Conservation (phyloP, 352 stramenopile genomes). For the Aphanomyces stellatus region DNA sequence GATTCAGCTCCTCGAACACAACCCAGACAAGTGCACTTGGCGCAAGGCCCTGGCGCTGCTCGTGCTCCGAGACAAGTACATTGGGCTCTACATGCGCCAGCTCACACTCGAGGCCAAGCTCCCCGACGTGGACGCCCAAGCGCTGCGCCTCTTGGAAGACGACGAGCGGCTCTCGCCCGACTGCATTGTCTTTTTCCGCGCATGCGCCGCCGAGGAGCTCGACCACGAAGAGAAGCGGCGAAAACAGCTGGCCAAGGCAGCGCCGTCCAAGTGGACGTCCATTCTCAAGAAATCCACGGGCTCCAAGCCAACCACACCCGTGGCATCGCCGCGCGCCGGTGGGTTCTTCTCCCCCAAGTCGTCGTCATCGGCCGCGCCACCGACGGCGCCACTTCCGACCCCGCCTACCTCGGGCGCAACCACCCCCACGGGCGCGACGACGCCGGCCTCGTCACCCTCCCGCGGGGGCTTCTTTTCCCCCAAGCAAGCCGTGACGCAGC, state of each 20-base stretch:
- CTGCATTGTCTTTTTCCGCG: conserved; percentile 72
- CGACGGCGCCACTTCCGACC: no score
- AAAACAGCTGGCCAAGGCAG: conserved; percentile 1
- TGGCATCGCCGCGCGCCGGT: not conserved
- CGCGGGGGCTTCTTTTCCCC: not conserved
- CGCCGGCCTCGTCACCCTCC: not conserved
- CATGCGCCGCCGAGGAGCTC: conserved; percentile 53
- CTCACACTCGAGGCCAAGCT: conserved; percentile 54
- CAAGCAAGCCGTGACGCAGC: not conserved
- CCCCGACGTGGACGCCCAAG: conserved; percentile 29
- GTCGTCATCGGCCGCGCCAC: no score
- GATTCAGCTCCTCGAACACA: conserved; percentile 27
- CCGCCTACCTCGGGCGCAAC: no score
- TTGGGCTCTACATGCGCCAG: conserved; percentile 62
- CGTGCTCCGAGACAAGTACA: conserved; percentile 51
- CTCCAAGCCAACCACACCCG: not conserved
- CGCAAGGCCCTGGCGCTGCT: not conserved
- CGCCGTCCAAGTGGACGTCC: not conserved
- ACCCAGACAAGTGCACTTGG: not conserved
- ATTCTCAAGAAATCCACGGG: conserved; percentile 2
- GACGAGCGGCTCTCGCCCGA: conserved; percentile 43
- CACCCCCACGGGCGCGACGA: no score
- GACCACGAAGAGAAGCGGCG: conserved; percentile 55
- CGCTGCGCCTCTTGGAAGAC: conserved; percentile 62
- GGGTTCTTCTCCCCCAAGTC: conserved; percentile 5